Evolutionary conservation across 768 basidiomycete species (phyloP).

Genomic region (Rhizopogon rudus): DNA sequence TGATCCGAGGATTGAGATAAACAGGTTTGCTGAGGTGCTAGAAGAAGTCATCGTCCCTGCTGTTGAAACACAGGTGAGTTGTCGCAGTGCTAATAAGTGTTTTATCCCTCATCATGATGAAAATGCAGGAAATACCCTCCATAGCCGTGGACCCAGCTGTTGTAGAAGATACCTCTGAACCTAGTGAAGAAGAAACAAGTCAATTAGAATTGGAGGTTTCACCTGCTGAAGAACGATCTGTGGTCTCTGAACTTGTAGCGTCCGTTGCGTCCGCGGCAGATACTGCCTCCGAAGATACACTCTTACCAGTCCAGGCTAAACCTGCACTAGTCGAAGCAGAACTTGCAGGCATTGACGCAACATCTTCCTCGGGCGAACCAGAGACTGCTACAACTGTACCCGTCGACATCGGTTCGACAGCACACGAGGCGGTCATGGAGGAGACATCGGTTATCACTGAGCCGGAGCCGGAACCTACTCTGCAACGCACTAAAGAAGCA

Average conservation of each 20-base stretch:
- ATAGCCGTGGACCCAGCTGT: background rate
- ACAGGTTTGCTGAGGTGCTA: background rate
- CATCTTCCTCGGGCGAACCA: background rate
- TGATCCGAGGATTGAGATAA: background rate
- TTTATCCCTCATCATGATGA: background rate
- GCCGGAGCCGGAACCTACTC: background rate
- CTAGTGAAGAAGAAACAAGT: background rate
- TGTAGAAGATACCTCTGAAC: background rate
- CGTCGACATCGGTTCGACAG: background rate
- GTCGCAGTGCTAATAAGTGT: background rate
- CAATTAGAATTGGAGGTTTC: background rate
- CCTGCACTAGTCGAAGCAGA: background rate
- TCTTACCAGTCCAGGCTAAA: background rate
- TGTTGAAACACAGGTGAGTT: background rate
- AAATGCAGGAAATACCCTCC: background rate
- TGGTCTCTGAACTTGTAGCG: background rate
- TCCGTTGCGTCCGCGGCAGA: background rate
- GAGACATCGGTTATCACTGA: background rate
- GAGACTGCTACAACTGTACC: background rate
- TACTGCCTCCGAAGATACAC: background rate
- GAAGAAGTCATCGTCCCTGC: background rate
- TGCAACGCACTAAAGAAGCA: background rate
- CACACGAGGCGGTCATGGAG: background rate
- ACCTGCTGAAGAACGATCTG: background rate
- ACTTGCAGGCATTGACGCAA: no score